phyloP scores from a whole-genome alignment of 106 monocot species.

The Dendrobium nobile region DNA sequence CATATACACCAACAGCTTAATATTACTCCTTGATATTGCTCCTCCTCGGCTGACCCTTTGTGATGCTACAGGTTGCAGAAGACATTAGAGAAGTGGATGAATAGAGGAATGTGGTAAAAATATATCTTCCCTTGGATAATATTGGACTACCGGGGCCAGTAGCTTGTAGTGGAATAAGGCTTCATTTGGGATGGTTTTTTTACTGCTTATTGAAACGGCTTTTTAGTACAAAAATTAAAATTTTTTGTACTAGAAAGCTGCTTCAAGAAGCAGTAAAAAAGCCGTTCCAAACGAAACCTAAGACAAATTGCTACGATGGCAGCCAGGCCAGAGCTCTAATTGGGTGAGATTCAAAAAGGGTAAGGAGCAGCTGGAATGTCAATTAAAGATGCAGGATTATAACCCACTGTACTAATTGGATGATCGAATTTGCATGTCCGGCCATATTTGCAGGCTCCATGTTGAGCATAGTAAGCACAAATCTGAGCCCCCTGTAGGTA shows the following conservation, averaged over 20 bases:
- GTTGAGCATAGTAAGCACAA: constrained; percentile 63
- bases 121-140: constrained; percentile 18
- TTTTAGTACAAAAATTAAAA: too few relatives aligned
- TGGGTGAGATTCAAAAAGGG: constrained; percentile 31
- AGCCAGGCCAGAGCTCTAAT: constrained; percentile 29
- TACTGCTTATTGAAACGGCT: too few relatives aligned
- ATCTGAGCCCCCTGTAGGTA: constrained; percentile 51
- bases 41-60: constrained; percentile 1
- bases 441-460: constrained; percentile 80
- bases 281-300: too few relatives aligned
- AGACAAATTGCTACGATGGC: constrained; percentile 17
- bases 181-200: too few relatives aligned
- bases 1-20: neutral
- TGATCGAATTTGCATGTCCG: constrained; percentile 91
- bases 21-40: neutral
- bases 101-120: constrained; percentile 17
- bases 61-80: constrained; percentile 18
- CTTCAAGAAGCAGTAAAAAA: too few relatives aligned
- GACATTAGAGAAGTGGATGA: constrained; percentile 11
- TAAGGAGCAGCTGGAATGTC: constrained; percentile 59
- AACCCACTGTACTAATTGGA: constrained; percentile 52
- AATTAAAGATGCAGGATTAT: constrained; percentile 51
- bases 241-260: too few relatives aligned
- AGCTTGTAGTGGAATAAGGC: constrained; percentile 9
- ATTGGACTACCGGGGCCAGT: constrained; percentile 22